Evolutionary conservation across 306 rosid species (phyloP).

Genomic region (Inga oerstediana): DNA sequence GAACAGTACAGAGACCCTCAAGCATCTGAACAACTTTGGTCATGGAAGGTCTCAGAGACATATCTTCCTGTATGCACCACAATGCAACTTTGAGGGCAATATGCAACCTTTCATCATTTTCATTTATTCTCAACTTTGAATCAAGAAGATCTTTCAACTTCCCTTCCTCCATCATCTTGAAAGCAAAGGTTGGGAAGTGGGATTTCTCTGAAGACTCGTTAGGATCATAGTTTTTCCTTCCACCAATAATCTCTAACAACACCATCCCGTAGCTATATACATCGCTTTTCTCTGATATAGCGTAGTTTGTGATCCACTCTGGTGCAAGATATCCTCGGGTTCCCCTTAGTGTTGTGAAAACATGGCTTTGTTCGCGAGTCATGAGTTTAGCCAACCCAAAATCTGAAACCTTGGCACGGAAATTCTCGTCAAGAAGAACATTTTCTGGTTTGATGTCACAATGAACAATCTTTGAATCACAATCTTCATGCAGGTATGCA

Average conservation of each 20-base stretch:
- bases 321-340: background rate
- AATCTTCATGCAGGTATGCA: constrained; percentile 89
- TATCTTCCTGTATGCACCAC: background rate
- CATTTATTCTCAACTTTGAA: background rate
- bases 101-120: background rate
- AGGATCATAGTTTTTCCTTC: background rate
- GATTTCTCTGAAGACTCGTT: background rate
- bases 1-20: background rate
- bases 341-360: background rate
- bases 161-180: background rate
- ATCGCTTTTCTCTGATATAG: background rate
- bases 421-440: constrained; percentile 79
- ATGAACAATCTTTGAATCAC: constrained; percentile 85
- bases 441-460: constrained; percentile 97
- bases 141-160: background rate
- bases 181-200: background rate
- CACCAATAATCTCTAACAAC: background rate
- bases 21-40: background rate
- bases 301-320: background rate
- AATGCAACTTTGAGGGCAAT: background rate
- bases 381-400: background rate
- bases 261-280: background rate
- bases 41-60: background rate
- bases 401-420: constrained; percentile 83
- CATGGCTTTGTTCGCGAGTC: background rate